Base-by-base conservation (phyloP, 2,329 filamentous ascomycete species). In the Pezicula neosporulosa region DNA sequence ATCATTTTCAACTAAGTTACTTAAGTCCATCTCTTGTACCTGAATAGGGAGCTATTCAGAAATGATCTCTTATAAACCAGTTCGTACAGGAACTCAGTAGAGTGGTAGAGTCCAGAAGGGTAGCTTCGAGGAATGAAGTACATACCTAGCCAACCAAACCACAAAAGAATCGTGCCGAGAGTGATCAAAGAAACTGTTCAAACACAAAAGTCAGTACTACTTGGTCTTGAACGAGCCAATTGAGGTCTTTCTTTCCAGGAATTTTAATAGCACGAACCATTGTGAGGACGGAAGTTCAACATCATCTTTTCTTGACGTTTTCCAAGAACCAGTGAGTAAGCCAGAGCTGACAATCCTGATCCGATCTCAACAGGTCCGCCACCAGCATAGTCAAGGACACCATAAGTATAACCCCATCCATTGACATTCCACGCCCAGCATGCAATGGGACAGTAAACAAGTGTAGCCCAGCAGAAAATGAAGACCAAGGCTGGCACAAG, bases 291-390 rank as follows among this genome's bases (percentile, higher is more conserved):
- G 82, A 97, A 97, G 81, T 97, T 97, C 73, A 97, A 83, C 90
- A 97, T 97, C 91, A 97, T 97, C 77, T 91, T 94, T 77, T 97
- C 93, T 76, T 97, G 94, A 60, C 94, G 90, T 66, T 91, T 89
- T 61, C 94, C 94, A 55, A 99, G 88, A 36, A 97, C 86, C 89
- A 90, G 87, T 2, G 92, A 96, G 76, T 97, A 99, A 59, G 94
- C 94, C 44, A 97, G 79, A 28, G 93, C 94, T 41, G 90, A 94
- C 73, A 96, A 78, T 68, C 94, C 94, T 52, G 94, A 97, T 55
- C 83, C 89, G 63, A 99, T 97, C 74, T 99, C 94, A 80, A 99
- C 94, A 60, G 94, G 94, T 48, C 93, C 92, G 64, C 94, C 94
- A 58, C 94, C 94, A 47, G 94, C 94, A 67, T 97, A 99, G 72